Evolutionary conservation across 179 eudicot genomes (phyloP).

Genomic region (Silene noctiflora): DNA sequence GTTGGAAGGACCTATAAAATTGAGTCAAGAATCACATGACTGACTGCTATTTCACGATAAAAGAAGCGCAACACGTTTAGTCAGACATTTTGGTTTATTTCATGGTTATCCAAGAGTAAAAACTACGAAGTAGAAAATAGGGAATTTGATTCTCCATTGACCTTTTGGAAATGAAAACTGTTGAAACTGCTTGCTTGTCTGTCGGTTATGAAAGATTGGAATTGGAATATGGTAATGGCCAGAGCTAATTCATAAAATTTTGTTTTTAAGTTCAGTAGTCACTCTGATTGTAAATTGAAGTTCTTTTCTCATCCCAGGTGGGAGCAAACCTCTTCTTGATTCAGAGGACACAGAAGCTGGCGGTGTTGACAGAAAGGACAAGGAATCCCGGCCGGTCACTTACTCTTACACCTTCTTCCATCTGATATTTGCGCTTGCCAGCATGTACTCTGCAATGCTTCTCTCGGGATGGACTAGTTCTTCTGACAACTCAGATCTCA

Average conservation of each 20-base stretch:
- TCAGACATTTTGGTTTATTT: too few relatives aligned
- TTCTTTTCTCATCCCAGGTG: slow-evolving; percentile 38
- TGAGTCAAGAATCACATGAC: too few relatives aligned
- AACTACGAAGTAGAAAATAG: neutral
- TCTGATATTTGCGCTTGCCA: slow-evolving; percentile 89
- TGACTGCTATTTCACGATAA: too few relatives aligned
- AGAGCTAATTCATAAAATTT: neutral
- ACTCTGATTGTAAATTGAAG: neutral
- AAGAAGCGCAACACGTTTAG: too few relatives aligned
- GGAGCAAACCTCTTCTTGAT: slow-evolving; percentile 55
- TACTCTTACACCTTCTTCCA: slow-evolving; percentile 94
- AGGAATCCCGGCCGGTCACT: slow-evolving; percentile 67
- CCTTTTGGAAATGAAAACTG: neutral
- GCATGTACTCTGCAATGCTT: slow-evolving; percentile 99
- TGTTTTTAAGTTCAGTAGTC: neutral
- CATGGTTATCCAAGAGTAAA: neutral
- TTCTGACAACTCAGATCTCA: slow-evolving; percentile 69
- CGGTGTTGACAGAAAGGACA: slow-evolving; percentile 38
- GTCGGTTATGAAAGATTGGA: too few relatives aligned
- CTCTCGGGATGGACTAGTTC: slow-evolving; percentile 92
- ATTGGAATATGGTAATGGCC: too few relatives aligned
- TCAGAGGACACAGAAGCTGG: slow-evolving; percentile 72
- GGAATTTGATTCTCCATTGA: neutral
- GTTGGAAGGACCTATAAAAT: too few relatives aligned
- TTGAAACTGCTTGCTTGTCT: neutral